Percentiles rank a stretch among this genome's conserved stretches.
Conservation (phyloP, 2,329 filamentous ascomycete species). For the Trichoderma oligosporum region DNA sequence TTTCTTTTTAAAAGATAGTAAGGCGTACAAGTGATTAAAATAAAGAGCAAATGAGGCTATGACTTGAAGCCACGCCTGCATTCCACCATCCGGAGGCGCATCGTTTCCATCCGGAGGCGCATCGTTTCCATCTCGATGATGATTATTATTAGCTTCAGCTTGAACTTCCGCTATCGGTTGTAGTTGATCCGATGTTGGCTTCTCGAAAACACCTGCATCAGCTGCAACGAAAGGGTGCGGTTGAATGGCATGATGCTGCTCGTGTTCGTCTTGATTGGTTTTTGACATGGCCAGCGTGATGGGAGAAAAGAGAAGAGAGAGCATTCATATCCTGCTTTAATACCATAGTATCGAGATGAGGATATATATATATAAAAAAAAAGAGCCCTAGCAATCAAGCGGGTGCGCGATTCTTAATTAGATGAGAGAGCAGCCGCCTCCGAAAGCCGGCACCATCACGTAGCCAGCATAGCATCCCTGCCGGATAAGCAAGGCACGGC, state of each 20-base stretch:
- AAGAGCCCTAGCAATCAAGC: too few species aligned
- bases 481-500: too few species aligned
- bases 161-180: neutral
- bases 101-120: slow-evolving; percentile 13
- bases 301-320: too few species aligned
- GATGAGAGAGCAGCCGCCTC: neutral
- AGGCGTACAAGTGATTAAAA: slow-evolving; percentile 35
- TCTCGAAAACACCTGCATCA: neutral
- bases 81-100: slow-evolving; percentile 29
- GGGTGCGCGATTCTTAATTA: too few species aligned
- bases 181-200: neutral
- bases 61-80: slow-evolving; percentile 37
- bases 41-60: slow-evolving; percentile 34
- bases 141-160: neutral
- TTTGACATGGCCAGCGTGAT: neutral
- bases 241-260: neutral
- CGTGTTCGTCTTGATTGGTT: neutral
- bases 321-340: too few species aligned
- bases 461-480: too few species aligned
- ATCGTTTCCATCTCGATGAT: neutral
- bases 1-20: neutral
- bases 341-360: neutral
- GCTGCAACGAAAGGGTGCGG: neutral
- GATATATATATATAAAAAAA: too few species aligned
- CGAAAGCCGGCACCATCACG: neutral